These are phyloP conservation scores for Xylaria sp. DNA, from an alignment of 2,329 filamentous ascomycete genomes.

Conservation along the genomic window DNA sequence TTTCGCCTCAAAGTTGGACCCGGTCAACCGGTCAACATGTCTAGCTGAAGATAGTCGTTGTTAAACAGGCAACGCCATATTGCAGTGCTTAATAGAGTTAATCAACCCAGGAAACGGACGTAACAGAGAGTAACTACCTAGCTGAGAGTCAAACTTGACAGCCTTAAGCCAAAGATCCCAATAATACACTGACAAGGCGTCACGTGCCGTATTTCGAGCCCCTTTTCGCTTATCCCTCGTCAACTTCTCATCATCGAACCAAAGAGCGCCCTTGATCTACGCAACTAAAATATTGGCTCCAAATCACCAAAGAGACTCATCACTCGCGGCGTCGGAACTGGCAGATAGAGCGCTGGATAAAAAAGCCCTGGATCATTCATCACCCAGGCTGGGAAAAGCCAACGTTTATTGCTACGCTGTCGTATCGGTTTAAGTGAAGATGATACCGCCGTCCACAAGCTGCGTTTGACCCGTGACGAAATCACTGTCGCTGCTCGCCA, in stretches of 20 bases:
- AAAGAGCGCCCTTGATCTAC: not conserved
- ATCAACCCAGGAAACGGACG: too few relatives aligned
- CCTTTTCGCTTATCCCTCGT: not conserved
- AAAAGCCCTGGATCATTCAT: too few relatives aligned
- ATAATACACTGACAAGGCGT: not conserved
- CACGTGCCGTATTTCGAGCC: not conserved
- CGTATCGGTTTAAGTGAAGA: conserved; percentile 24
- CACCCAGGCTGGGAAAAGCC: too few relatives aligned
- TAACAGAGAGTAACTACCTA: too few relatives aligned
- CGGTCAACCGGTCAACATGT: too few relatives aligned
- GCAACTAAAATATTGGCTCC: not conserved
- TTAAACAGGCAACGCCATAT: too few relatives aligned
- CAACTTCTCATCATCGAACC: not conserved
- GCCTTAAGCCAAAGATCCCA: not conserved
- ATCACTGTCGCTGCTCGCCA: conserved; percentile 68
- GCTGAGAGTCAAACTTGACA: not conserved
- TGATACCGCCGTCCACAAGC: conserved; percentile 69
- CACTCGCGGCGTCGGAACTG: too few relatives aligned
- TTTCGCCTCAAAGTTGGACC: too few relatives aligned
- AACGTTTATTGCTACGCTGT: not conserved
- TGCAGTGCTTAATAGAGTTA: too few relatives aligned
- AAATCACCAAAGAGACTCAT: too few relatives aligned
- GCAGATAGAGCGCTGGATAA: too few relatives aligned
- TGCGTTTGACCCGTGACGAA: conserved; percentile 75
- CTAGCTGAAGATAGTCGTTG: too few relatives aligned